phyloP scores from a whole-genome alignment of 2,329 filamentous ascomycete genomes.

The Blastomyces percursus region DNA sequence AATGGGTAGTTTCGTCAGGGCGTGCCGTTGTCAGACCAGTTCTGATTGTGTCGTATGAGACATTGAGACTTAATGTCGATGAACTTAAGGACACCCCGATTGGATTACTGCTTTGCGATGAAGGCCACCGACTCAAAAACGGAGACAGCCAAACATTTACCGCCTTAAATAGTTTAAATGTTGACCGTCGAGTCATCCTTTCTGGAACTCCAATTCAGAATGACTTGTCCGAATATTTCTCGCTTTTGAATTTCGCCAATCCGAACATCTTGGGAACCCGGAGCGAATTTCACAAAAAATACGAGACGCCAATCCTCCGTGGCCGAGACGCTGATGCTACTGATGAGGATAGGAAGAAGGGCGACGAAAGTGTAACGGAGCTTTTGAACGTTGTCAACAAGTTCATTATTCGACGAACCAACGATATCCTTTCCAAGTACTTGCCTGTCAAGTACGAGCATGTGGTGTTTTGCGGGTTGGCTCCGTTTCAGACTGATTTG shows the following conservation, averaged over 20 bases:
- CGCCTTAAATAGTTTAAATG: conserved; percentile 80
- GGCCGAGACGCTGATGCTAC: conserved; percentile 85
- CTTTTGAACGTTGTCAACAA: conserved; percentile 84
- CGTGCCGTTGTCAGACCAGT: conserved; percentile 81
- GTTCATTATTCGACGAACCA: conserved; percentile 94
- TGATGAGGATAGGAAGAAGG: conserved; percentile 68
- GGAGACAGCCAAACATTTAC: conserved; percentile 92
- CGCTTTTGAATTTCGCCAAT: conserved; percentile 92
- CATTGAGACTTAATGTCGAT: conserved; percentile 78
- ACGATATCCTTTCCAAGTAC: conserved; percentile 97
- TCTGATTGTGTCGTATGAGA: conserved; percentile 97
- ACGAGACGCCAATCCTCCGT: conserved; percentile 81
- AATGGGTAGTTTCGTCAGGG: conserved; percentile 91
- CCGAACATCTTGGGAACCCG: conserved; percentile 81
- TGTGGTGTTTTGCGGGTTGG: conserved; percentile 92
- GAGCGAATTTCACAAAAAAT: conserved; percentile 85
- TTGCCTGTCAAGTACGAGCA: conserved; percentile 98
- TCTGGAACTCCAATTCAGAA: conserved; percentile 98
- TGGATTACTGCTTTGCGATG: conserved; percentile 85
- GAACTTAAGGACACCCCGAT: conserved; percentile 85
- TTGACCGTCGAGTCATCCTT: conserved; percentile 81
- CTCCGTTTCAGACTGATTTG: conserved; percentile 81
- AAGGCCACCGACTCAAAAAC: conserved; percentile 94
- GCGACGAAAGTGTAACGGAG: conserved; percentile 71
- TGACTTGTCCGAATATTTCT: conserved; percentile 95